Base-by-base conservation (phyloP, 305 asterid species). In the Fraxinus xanthoxyloides region DNA sequence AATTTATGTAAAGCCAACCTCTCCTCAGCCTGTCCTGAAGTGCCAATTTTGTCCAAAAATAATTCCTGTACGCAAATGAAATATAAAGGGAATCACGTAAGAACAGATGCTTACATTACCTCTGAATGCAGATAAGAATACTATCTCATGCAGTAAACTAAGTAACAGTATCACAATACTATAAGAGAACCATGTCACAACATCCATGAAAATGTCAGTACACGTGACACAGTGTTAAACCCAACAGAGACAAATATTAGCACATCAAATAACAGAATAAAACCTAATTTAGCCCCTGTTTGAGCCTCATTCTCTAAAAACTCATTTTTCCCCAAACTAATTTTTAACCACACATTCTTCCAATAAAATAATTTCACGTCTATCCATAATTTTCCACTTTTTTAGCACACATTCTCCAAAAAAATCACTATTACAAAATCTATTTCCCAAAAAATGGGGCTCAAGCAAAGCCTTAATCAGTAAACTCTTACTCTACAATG, bases 31-130 rank as follows among this genome's bases (percentile, higher is more conserved):
- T 76, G 86, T 82, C 85, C 94, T 15, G 86, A 89, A 79, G 86
- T 82, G 65, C 87, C 94, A 83, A 85, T 84, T 88, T 88, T 88
- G 76, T 90, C 88, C 90, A 91, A 69, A 78, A 95, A 87, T 77
- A 95, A 79, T 83, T 92, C 98, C 98, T 95, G 94, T 65, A 73
- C 65, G 82, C 77, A 83, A 80, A 75, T 79, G 76, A 87, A 79
- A 28, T 76, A 84, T 83, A 83, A 83, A 77, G 4, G 65, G 84
- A 84, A 28, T 35, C n/a, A 26, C 69, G 61, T 54, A 21, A 43
- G 61, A 48, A 70, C 69, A 65, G 17, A 76, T 34, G 76, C 78
- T 13, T 24, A 51, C 24, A 2, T 54, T 59, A 82, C 17, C 31
- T 8, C 35, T 54, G 46, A 36, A 59, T 4, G 54, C 26, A 74